Conservation (phyloP, 208 protist species). For the Trichomonas tenax region DNA sequence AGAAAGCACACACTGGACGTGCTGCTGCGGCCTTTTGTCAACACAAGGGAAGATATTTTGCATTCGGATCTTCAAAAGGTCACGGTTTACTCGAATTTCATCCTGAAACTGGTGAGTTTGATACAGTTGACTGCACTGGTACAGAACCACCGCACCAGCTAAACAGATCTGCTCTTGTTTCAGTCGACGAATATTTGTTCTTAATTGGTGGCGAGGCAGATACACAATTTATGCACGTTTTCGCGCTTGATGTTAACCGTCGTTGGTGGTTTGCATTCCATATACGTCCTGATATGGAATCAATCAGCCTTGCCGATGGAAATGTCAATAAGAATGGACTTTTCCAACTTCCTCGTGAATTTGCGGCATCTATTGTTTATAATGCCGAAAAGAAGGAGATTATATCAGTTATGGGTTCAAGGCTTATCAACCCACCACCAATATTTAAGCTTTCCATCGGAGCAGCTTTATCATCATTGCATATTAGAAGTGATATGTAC, state of each 20-base stretch:
- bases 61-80: neutral
- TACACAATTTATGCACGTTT: neutral
- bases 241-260: neutral
- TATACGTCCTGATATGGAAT: neutral
- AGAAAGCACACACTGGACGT: neutral
- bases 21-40: neutral
- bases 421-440: neutral
- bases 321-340: neutral
- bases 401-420: neutral
- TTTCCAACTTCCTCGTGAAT: neutral
- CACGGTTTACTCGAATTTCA: neutral
- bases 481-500: neutral
- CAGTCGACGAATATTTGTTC: neutral
- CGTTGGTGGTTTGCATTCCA: conserved; percentile 9
- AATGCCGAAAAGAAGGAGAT: neutral
- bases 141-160: neutral
- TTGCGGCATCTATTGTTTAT: neutral
- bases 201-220: neutral
- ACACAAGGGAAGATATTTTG: neutral
- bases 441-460: neutral
- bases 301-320: neutral
- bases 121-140: neutral
- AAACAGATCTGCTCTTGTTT: neutral
- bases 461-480: neutral
- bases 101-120: neutral